A percentile compares a stretch with the other conserved stretches of the same genome.
Conservation (phyloP, 768 basidiomycete genomes). For the Rhodotorula sphaerocarpa region DNA sequence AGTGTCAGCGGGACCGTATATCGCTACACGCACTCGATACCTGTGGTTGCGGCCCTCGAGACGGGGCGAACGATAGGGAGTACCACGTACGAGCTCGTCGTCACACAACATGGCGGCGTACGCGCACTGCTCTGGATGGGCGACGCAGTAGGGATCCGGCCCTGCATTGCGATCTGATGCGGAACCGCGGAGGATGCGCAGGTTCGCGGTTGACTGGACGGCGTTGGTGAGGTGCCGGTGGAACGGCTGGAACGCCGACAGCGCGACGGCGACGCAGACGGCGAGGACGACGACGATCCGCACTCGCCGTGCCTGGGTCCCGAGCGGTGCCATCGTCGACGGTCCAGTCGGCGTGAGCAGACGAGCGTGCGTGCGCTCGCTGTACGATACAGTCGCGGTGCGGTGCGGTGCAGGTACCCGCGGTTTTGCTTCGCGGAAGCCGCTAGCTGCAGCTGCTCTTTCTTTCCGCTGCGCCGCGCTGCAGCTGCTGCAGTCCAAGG, state of each 20-base stretch:
- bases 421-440: no score
- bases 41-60: no score
- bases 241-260: background rate
- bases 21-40: no score
- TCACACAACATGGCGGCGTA: background rate
- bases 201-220: background rate
- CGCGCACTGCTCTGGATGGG: background rate
- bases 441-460: no score
- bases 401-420: no score
- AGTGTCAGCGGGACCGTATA: background rate
- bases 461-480: no score
- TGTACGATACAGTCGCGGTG: no score
- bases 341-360: background rate
- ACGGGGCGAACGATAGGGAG: no score
- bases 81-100: background rate
- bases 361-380: no score
- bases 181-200: background rate
- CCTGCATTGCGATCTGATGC: background rate
- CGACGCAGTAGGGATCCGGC: background rate
- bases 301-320: background rate
- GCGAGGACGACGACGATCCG: background rate
- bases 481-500: no score
- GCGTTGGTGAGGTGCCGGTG: background rate
- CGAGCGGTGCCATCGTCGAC: background rate
- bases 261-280: background rate